Percentiles rank a stretch among this genome's conserved stretches.
Evolutionary conservation across 164 flowering plant species (phyloP).

Genomic region (Pachysandra terminalis): DNA sequence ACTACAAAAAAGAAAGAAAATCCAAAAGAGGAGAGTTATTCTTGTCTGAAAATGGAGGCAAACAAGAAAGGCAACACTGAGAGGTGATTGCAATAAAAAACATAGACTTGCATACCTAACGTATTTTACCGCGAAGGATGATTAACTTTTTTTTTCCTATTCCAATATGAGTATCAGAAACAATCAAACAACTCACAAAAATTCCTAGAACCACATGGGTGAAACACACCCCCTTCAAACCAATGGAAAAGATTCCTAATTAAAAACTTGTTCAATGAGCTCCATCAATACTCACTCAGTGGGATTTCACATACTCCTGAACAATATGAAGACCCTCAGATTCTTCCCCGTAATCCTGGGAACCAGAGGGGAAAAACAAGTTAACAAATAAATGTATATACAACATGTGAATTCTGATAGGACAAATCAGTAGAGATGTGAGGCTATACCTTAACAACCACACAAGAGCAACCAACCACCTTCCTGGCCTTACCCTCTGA

Average conservation of each 20-base stretch:
- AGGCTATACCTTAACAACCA: conserved; percentile 65
- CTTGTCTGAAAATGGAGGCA: no score
- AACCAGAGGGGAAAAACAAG: neutral
- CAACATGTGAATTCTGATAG: neutral
- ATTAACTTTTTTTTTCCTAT: no score
- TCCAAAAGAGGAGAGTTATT: no score
- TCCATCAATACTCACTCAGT: conserved; percentile 18
- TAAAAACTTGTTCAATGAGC: neutral
- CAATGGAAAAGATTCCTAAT: neutral
- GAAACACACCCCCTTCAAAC: no score
- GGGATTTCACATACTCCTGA: conserved; percentile 50
- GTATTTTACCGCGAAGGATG: no score
- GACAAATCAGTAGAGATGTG: no score
- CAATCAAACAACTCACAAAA: neutral
- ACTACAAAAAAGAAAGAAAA: no score
- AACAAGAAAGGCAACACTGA: no score
- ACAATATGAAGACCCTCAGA: conserved; percentile 49
- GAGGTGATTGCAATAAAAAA: no score
- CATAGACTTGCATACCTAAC: no score
- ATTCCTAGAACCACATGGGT: neutral
- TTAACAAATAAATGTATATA: neutral
- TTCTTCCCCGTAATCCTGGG: conserved; percentile 64
- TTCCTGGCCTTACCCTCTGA: conserved; percentile 86
- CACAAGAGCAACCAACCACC: conserved; percentile 74
- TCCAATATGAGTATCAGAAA: no score